Evolutionary conservation across 2,329 filamentous ascomycete species (phyloP).

Genomic region (Pseudophaeomoniella oleicola): DNA sequence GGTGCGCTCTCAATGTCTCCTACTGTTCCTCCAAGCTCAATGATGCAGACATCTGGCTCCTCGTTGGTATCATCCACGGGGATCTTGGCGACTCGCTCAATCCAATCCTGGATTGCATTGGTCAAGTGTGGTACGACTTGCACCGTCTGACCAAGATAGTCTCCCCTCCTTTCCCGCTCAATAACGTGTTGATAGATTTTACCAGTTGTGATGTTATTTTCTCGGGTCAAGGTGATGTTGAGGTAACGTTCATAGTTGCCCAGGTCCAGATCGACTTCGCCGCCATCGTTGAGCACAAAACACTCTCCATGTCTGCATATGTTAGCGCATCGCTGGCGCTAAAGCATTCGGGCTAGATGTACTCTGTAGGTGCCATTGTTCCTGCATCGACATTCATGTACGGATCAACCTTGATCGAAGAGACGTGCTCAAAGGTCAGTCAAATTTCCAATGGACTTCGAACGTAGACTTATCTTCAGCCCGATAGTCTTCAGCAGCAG

Average conservation of each 20-base stretch:
- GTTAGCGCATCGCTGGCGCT: constrained; percentile 4
- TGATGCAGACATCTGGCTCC: constrained; percentile 84
- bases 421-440: constrained; percentile 33
- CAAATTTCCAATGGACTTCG: constrained; percentile 2
- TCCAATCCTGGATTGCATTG: constrained; percentile 83
- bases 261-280: constrained; percentile 60
- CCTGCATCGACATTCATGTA: constrained; percentile 68
- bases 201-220: constrained; percentile 95
- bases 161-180: constrained; percentile 52
- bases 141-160: constrained; percentile 79
- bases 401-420: constrained; percentile 56
- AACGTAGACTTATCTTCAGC: constrained; percentile 48
- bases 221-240: constrained; percentile 62
- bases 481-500: constrained; percentile 68
- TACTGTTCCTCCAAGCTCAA: constrained; percentile 41
- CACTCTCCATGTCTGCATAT: constrained; percentile 62
- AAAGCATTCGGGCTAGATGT: constrained; percentile 6
- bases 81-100: constrained; percentile 69
- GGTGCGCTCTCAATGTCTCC: constrained; percentile 78
- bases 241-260: constrained; percentile 73
- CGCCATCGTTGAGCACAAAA: constrained; percentile 74
- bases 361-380: constrained; percentile 54
- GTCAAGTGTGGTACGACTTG: constrained; percentile 90
- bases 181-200: constrained; percentile 91
- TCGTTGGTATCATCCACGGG: constrained; percentile 74